These are phyloP conservation scores for Stylonectria norvegica DNA, from an alignment of 2,329 filamentous ascomycete species.

Conservation along the genomic window DNA sequence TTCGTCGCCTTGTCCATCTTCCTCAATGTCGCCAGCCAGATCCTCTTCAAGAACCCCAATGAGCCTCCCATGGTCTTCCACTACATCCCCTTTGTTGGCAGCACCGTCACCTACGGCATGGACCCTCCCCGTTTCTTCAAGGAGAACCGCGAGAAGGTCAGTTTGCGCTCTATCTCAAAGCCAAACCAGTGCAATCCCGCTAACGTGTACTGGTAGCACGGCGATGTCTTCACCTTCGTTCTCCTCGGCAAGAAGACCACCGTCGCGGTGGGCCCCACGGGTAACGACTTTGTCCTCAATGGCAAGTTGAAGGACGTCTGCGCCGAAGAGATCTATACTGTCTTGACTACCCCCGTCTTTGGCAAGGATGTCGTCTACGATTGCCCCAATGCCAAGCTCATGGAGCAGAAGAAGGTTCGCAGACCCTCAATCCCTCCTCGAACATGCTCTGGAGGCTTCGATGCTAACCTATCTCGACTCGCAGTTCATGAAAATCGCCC, in stretches of 20 bases:
- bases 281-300: slow-evolving; percentile 90
- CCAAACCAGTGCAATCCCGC: slow-evolving; percentile 3
- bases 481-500: slow-evolving; percentile 76
- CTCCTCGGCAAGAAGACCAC: slow-evolving; percentile 87
- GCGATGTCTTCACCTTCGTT: slow-evolving; percentile 86
- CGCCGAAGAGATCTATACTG: slow-evolving; percentile 85
- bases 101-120: slow-evolving; percentile 91
- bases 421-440: too few relatives aligned
- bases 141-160: slow-evolving; percentile 71
- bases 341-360: slow-evolving; percentile 70
- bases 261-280: slow-evolving; percentile 74
- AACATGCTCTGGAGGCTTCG: too few relatives aligned
- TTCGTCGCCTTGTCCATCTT: slow-evolving; percentile 58
- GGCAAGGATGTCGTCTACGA: slow-evolving; percentile 87
- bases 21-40: slow-evolving; percentile 75
- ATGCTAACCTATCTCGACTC: slow-evolving; percentile 13
- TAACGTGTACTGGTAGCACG: slow-evolving; percentile 55
- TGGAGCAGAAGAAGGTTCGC: slow-evolving; percentile 90
- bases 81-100: slow-evolving; percentile 80
- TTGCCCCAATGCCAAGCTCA: slow-evolving; percentile 85
- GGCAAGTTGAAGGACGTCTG: slow-evolving; percentile 86
- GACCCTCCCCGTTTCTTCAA: slow-evolving; percentile 86
- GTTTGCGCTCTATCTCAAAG: slow-evolving; percentile 12
- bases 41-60: slow-evolving; percentile 77
- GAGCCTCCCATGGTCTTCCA: slow-evolving; percentile 80